phyloP scores from a whole-genome alignment of 2,329 filamentous ascomycete genomes.

The Fusarium sp. region DNA sequence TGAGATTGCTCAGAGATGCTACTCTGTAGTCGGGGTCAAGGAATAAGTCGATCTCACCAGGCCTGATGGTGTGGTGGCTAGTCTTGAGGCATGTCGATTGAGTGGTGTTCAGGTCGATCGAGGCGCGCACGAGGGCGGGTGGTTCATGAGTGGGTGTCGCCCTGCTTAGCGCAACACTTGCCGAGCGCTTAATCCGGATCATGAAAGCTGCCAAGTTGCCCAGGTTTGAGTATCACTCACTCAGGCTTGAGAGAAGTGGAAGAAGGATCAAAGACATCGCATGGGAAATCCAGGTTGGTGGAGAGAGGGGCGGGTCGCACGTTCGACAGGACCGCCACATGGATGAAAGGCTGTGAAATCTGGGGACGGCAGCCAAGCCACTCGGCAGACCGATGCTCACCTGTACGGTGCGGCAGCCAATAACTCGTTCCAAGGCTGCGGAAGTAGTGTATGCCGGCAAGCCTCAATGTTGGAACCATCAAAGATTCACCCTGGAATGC shows the following conservation, averaged over 20 bases:
- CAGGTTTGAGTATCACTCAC: slow-evolving; percentile 21
- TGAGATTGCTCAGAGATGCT: slow-evolving; percentile 45
- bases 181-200: slow-evolving; percentile 36
- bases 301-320: slow-evolving; percentile 36
- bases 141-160: slow-evolving; percentile 32
- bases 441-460: slow-evolving; percentile 4
- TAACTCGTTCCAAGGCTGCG: slow-evolving; percentile 21
- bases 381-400: slow-evolving; percentile 17
- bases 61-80: slow-evolving; percentile 40
- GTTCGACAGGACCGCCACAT: slow-evolving; percentile 40
- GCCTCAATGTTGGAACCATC: slow-evolving; percentile 6
- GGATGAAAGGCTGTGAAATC: slow-evolving; percentile 34
- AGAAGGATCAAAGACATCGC: slow-evolving; percentile 20
- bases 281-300: slow-evolving; percentile 28
- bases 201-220: slow-evolving; percentile 10
- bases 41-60: slow-evolving; percentile 41
- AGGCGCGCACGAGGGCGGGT: slow-evolving; percentile 35
- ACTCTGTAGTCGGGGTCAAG: slow-evolving; percentile 33
- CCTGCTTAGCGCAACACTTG: slow-evolving; percentile 35
- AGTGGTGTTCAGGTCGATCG: slow-evolving; percentile 28
- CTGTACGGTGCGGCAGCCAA: slow-evolving; percentile 19
- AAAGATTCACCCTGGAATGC: slow-evolving; percentile 6
- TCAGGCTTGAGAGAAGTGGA: slow-evolving; percentile 12
- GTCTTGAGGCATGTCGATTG: slow-evolving; percentile 20
- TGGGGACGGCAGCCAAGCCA: slow-evolving; percentile 40